Evolutionary conservation across 495 filamentous ascomycete species (phyloP), one percentile per base, ranked within the genome.

Genomic region (Penicillium soppii): DNA sequence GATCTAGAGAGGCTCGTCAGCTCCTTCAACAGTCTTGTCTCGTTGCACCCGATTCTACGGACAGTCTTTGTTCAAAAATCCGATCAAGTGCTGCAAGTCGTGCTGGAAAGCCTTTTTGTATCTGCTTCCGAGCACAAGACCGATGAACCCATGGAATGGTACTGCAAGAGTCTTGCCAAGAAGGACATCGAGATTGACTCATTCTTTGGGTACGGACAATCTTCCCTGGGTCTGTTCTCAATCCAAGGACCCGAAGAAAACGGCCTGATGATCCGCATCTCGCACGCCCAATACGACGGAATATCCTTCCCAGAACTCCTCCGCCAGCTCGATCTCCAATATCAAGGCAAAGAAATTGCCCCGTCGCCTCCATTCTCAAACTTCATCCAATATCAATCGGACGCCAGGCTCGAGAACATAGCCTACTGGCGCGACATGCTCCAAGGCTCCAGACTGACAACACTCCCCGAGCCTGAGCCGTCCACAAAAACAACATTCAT

Each of bases 271-370:
- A 71, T 87, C 54, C 69, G 80, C 7, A 72, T 87, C 1, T 85
- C 82, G 0, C 84, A 87, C 57, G 81, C 84, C 0, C 82, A 84
- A 47, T 87, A 87, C 60, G 84, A 87, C 56, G 84, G 80, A 21
- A 72, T 84, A 5, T 85, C 75, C 41, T 77, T 87, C 4, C 80
- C 83, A 12, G 62, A 66, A 6, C 65, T 85, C 0, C 70, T 83
- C 10, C 52, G 63, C 7, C 73, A 82, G 5, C 65, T 77, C 6
- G 59, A 72, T 12, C 50, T 62, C 17, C 75, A 77, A 4, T 84
- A 52, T 25, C 5, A 39, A 25, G 21, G 25, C 5, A 37, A 46
- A 15, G 33, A 38, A 9, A 23, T 46, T 12, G 8, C 20, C 9
- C 13, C 35, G 1, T 46, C 50, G 13, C 15, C 25, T 15, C 42